These are phyloP conservation scores for Avena atlantica DNA, from an alignment of 176 grass and related monocot genomes.

Conservation along the genomic window DNA sequence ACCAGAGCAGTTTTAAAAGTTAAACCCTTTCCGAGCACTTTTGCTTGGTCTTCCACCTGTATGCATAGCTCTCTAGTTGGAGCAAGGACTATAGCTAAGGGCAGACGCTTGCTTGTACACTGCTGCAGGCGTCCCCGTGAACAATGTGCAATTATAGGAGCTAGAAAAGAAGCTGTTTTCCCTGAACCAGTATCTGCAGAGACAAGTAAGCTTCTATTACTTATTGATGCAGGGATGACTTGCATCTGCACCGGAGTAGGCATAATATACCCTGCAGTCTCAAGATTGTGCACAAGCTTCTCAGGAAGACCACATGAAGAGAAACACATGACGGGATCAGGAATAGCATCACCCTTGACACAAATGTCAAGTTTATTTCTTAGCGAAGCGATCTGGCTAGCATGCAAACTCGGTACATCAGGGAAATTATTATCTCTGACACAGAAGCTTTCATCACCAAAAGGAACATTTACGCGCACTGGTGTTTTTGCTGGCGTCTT, in stretches of 20 bases:
- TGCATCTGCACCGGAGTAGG: constrained; percentile 95
- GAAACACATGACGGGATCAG: constrained; percentile 77
- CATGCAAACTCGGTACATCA: constrained; percentile 45
- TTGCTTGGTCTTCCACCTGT: constrained; percentile 94
- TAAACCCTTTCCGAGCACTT: constrained; percentile 81
- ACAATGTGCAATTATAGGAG: constrained; percentile 79
- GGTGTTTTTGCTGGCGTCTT: constrained; percentile 44
- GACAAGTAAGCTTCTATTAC: constrained; percentile 80
- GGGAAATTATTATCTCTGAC: constrained; percentile 60
- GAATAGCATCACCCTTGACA: constrained; percentile 64
- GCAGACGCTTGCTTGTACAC: constrained; percentile 39
- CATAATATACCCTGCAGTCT: constrained; percentile 74
- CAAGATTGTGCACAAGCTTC: constrained; percentile 86
- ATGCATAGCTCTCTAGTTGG: constrained; percentile 87
- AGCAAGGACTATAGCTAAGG: constrained; percentile 81
- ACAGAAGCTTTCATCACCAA: constrained; percentile 76
- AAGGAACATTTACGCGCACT: constrained; percentile 61
- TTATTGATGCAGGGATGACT: constrained; percentile 83
- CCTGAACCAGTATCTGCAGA: constrained; percentile 86
- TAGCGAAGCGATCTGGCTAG: constrained; percentile 54
- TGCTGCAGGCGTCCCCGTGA: constrained; percentile 35
- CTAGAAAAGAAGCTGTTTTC: constrained; percentile 88
- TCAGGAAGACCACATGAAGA: constrained; percentile 77
- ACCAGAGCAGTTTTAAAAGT: constrained; percentile 95
- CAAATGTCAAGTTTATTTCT: constrained; percentile 85